Base-by-base conservation (phyloP, 202 grass and related monocot species). In the Zoysia matrella region DNA sequence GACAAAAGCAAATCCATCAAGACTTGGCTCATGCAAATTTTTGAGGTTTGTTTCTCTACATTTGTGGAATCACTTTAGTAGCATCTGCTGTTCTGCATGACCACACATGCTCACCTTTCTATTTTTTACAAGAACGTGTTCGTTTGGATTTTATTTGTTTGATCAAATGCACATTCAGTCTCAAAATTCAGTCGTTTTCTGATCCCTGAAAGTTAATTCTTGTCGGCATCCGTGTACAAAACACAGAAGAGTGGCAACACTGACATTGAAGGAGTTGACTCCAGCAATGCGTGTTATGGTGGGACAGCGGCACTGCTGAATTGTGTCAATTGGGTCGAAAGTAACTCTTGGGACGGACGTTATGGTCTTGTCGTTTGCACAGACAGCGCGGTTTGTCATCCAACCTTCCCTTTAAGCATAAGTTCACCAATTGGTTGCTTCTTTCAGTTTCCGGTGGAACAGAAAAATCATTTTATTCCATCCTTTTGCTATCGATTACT, bases 1-100 rank as follows among this genome's bases (percentile, higher is more conserved):
- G 93, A 96, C 90, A 96, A 96, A 84, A 96, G 93, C 75, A 96
- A 96, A 88, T 93, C 93, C 39, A 93, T 96, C 88, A 96, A 93
- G 48, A 96, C 93, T 65, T 93, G 88, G 93, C 66, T 93, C 46
- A 93, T 96, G 93, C 90, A 91, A 72, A 87, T 96, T 63, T 96
- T 96, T 44, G 86, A 96, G 93, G 93, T 96, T 50, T 66, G 63
- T 90, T 60, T 11, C 11, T 39, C 10, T 18, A 43, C 14, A 9
- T 69, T 16, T 65, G 2, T 55, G 45, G 47, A 79, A 15, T 22
- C 44, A 15, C 45, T 74, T 39, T 15, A 42, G 43, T 64, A 64
- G 30, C 73, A 62, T 75, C 16, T 1, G 2, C 15, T 50, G 9
- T 36, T 63, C 30, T 63, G 22, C 30, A 36, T 40, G 9, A 63